These are phyloP conservation scores for Penicillium paxilli DNA, from an alignment of 495 filamentous ascomycete species.

Conservation along the genomic window DNA sequence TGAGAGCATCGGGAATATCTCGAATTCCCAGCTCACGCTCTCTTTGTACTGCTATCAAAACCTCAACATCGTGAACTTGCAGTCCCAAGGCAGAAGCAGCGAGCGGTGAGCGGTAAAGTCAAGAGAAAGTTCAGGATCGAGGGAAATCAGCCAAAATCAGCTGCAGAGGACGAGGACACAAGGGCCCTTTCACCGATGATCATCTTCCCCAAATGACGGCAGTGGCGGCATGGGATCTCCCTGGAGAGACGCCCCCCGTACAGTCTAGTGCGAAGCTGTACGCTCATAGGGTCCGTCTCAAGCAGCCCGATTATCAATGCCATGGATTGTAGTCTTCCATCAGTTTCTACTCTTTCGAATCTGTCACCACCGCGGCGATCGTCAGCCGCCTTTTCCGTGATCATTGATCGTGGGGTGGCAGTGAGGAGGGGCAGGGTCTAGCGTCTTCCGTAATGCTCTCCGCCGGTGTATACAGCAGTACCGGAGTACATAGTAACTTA, in stretches of 20 bases:
- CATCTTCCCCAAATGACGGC: conserved; percentile 27
- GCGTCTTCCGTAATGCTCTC: background rate
- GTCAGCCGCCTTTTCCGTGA: conserved; percentile 10
- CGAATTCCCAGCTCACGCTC: too few species aligned
- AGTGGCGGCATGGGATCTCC: conserved; percentile 18
- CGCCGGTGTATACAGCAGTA: background rate
- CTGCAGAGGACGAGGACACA: too few species aligned
- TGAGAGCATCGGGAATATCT: too few species aligned
- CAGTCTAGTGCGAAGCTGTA: background rate
- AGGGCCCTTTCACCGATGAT: conserved; percentile 19
- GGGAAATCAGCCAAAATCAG: too few species aligned
- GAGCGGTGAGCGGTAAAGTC: too few species aligned
- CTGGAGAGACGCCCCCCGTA: background rate
- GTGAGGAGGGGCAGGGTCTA: conserved; percentile 6
- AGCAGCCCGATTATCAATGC: conserved; percentile 18
- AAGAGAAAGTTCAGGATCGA: too few species aligned
- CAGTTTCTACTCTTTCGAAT: conserved; percentile 16
- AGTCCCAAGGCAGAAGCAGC: too few species aligned
- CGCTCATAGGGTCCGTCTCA: background rate
- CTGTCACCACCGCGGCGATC: conserved; percentile 16
- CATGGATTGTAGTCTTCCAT: conserved; percentile 22
- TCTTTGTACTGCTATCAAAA: too few species aligned
- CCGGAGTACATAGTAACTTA: too few species aligned
- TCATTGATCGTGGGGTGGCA: conserved; percentile 6
- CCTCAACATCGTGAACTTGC: too few species aligned